Evolutionary conservation across 306 rosid species (phyloP).

Genomic region (Spatholobus suberectus): DNA sequence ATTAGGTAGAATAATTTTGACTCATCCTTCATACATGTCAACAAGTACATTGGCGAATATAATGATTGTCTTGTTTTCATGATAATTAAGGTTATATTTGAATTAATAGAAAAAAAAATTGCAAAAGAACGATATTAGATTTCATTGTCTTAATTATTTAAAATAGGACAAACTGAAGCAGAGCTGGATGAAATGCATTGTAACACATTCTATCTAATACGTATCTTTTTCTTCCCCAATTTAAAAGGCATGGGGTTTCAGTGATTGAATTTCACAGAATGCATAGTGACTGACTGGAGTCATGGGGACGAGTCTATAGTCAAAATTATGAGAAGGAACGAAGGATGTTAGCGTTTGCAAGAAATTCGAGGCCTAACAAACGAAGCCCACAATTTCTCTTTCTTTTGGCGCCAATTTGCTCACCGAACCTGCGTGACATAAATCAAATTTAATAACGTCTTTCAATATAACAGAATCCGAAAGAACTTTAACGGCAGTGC

Average conservation of each 20-base stretch:
- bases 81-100: no score
- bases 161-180: no score
- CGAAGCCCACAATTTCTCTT: neutral
- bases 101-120: neutral
- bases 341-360: no score
- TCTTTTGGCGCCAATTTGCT: slow-evolving; percentile 38
- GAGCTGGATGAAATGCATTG: neutral
- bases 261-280: no score
- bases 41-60: slow-evolving; percentile 3
- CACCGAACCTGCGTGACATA: slow-evolving; percentile 40
- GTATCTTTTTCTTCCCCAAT: neutral
- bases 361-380: no score
- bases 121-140: neutral
- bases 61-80: no score
- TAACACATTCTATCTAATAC: no score
- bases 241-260: no score
- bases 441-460: neutral
- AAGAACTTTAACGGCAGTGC: slow-evolving; percentile 25
- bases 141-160: neutral
- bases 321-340: no score
- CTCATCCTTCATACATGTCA: no score
- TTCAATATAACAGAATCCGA: slow-evolving; percentile 3
- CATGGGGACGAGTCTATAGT: no score
- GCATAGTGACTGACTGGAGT: no score
- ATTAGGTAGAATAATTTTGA: neutral